phyloP scores from a whole-genome alignment of 2,329 filamentous ascomycete genomes.

The Pestalotiopsis sp. region DNA sequence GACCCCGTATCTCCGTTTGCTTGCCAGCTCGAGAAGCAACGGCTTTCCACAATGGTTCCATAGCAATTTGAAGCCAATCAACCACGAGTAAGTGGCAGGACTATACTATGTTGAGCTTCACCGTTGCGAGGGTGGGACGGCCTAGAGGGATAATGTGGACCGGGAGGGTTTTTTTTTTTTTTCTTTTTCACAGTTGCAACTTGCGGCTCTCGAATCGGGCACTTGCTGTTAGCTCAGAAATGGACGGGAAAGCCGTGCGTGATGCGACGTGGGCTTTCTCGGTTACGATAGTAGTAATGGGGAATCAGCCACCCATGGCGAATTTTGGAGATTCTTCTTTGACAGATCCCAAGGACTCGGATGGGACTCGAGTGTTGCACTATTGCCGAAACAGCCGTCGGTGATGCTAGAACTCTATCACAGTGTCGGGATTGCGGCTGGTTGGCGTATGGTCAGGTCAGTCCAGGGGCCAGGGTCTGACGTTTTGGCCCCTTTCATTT shows the following conservation, averaged over 20 bases:
- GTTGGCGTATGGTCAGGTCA: background rate
- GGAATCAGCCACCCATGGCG: background rate
- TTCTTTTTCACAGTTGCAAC: background rate
- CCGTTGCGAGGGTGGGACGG: background rate
- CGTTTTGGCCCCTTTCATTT: slow-evolving; percentile 4
- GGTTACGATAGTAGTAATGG: background rate
- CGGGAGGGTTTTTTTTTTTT: background rate
- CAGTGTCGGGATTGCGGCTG: background rate
- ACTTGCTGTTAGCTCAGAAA: background rate
- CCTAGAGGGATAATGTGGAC: background rate
- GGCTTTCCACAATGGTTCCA: background rate
- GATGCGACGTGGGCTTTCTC: background rate
- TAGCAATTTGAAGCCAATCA: background rate
- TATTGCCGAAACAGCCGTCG: background rate
- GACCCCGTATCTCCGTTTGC: background rate
- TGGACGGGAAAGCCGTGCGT: background rate
- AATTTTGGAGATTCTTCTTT: background rate
- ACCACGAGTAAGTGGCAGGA: background rate
- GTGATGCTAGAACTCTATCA: background rate
- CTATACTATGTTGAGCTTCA: background rate
- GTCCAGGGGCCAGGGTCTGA: background rate
- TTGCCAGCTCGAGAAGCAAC: background rate
- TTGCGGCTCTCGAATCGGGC: background rate
- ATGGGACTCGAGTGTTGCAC: background rate
- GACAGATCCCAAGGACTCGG: background rate